Evolutionary conservation across 306 rosid genomes (phyloP).

Genomic region (Cicer chorassanicum): DNA sequence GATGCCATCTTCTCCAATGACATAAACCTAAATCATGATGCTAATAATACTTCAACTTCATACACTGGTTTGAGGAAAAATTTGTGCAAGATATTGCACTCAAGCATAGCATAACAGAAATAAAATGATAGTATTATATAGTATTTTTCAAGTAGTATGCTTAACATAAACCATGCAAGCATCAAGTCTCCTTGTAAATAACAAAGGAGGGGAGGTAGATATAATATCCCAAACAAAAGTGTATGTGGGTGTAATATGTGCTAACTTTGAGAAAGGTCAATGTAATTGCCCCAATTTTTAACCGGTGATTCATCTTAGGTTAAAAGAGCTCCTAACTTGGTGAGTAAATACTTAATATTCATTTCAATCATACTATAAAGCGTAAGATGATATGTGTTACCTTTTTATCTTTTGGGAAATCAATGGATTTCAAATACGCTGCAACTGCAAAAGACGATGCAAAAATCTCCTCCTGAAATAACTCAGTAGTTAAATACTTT

Average conservation of each 20-base stretch:
- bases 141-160: not conserved
- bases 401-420: conserved; percentile 95
- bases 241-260: too few relatives aligned
- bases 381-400: conserved; percentile 46
- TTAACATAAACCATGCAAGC: conserved; percentile 19
- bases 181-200: not conserved
- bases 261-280: too few relatives aligned
- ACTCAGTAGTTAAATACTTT: conserved; percentile 29
- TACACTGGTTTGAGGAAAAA: not conserved
- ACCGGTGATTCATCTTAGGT: not conserved
- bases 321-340: not conserved
- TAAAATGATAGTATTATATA: conserved; percentile 12
- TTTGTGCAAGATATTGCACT: conserved; percentile 17
- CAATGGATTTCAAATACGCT: conserved; percentile 86
- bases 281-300: too few relatives aligned
- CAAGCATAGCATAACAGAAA: conserved; percentile 2
- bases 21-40: conserved; percentile 73
- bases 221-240: too few relatives aligned
- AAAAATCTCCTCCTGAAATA: conserved; percentile 91
- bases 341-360: not conserved
- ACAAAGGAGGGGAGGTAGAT: too few relatives aligned
- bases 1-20: conserved; percentile 98
- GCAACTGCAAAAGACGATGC: conserved; percentile 99
- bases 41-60: conserved; percentile 38
- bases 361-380: conserved; percentile 17